Percentiles rank a stretch among this genome's conserved stretches.
These are phyloP conservation scores for Mortierella sp. DNA, from an alignment of 371 early-diverging fungal species.

Conservation along the genomic window DNA sequence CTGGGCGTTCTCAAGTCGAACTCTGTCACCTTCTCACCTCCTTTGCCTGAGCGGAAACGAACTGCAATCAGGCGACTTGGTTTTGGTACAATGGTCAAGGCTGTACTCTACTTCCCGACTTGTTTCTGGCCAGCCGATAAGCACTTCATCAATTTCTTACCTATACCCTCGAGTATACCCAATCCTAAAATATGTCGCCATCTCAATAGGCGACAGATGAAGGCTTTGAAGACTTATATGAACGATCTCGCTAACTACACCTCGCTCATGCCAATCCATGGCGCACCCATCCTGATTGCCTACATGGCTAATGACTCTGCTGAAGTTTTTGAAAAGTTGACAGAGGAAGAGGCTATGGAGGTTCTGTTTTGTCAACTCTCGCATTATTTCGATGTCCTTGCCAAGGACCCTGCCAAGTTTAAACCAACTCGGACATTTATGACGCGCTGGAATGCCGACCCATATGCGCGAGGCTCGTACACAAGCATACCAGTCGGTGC, in stretches of 20 bases:
- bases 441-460: slow-evolving; percentile 52
- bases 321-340: slow-evolving; percentile 39
- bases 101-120: slow-evolving; percentile 31
- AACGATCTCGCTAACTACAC: slow-evolving; percentile 53
- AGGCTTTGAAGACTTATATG: slow-evolving; percentile 43
- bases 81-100: slow-evolving; percentile 56
- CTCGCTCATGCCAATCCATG: slow-evolving; percentile 55
- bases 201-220: slow-evolving; percentile 46
- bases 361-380: slow-evolving; percentile 49
- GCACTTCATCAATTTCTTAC: slow-evolving; percentile 55
- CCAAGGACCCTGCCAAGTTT: slow-evolving; percentile 21
- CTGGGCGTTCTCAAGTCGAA: slow-evolving; percentile 56
- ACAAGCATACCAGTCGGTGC: slow-evolving; percentile 55
- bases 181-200: slow-evolving; percentile 45
- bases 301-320: slow-evolving; percentile 51
- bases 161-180: slow-evolving; percentile 47
- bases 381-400: slow-evolving; percentile 41
- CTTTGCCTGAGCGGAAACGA: slow-evolving; percentile 44
- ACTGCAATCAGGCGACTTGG: slow-evolving; percentile 51
- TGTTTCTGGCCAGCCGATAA: slow-evolving; percentile 55
- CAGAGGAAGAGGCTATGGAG: slow-evolving; percentile 45
- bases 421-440: slow-evolving; percentile 31
- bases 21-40: slow-evolving; percentile 42
- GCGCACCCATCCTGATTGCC: slow-evolving; percentile 41
- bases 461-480: slow-evolving; percentile 50